Conservation (phyloP, 352 stramenopile genomes). For the Phytophthora rubi region DNA sequence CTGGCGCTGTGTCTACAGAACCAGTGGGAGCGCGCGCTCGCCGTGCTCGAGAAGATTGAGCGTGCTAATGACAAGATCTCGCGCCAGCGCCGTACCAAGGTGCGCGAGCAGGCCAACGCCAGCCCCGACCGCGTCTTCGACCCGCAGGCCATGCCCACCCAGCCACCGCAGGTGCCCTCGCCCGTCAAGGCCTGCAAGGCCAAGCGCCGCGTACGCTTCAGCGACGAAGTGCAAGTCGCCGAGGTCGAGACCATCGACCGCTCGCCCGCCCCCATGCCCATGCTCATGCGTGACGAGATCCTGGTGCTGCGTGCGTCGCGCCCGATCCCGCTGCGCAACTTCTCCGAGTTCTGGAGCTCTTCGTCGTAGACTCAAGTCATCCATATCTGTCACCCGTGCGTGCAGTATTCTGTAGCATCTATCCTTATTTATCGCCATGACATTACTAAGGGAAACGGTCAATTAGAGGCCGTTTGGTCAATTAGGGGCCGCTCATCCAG, state of each 20-base stretch:
- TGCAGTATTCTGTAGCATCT: constrained; percentile 44
- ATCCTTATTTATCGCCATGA: constrained; percentile 49
- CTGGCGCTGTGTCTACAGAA: constrained; percentile 73
- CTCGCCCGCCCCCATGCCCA: constrained; percentile 59
- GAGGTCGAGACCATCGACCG: constrained; percentile 60
- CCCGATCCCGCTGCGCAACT: constrained; percentile 76
- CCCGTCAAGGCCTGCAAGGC: constrained; percentile 33
- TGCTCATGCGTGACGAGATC: constrained; percentile 80
- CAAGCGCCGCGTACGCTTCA: constrained; percentile 62
- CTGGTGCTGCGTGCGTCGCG: constrained; percentile 76
- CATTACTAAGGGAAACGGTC: no score
- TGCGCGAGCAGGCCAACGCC: constrained; percentile 68
- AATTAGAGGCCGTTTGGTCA: no score
- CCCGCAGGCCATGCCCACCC: constrained; percentile 25
- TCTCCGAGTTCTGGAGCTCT: constrained; percentile 82
- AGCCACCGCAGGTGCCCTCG: constrained; percentile 33
- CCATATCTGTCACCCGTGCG: constrained; percentile 15
- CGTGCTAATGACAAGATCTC: constrained; percentile 81
- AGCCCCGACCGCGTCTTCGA: constrained; percentile 37
- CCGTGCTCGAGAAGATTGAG: constrained; percentile 84
- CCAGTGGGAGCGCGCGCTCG: constrained; percentile 75
- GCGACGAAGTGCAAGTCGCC: constrained; percentile 55
- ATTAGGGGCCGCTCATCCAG: no score
- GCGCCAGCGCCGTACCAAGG: constrained; percentile 64
- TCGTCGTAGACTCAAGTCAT: constrained; percentile 18